Evolutionary conservation across 169 alveolate species (phyloP).

Genomic region (Plasmodium fragile): DNA sequence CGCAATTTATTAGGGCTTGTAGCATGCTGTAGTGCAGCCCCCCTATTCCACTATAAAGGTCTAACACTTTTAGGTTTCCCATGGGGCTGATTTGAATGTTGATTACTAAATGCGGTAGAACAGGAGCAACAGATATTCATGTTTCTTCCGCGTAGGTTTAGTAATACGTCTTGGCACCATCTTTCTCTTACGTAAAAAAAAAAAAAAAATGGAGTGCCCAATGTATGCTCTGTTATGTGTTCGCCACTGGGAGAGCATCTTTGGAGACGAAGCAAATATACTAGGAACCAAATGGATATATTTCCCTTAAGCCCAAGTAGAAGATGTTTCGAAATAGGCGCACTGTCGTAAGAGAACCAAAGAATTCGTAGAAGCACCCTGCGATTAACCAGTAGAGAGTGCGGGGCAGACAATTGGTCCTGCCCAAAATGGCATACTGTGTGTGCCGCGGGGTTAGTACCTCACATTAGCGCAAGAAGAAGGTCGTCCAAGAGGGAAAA

Average conservation of each 20-base stretch:
- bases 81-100: neutral
- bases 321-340: neutral
- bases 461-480: neutral
- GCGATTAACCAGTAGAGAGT: neutral
- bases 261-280: neutral
- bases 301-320: neutral
- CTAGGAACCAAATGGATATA: neutral
- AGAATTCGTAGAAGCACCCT: neutral
- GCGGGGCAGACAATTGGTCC: neutral
- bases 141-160: neutral
- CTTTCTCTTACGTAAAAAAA: neutral
- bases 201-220: neutral
- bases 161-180: neutral
- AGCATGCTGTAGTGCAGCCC: conserved; percentile 65
- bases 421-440: neutral
- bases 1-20: conserved; percentile 43
- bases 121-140: neutral
- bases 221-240: neutral
- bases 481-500: neutral
- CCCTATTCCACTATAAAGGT: conserved; percentile 71
- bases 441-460: neutral
- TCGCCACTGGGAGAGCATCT: neutral
- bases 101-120: neutral
- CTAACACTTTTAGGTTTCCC: conserved; percentile 47
- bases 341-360: neutral